A percentile compares a stretch with the other conserved stretches of the same genome.
Evolutionary conservation across 495 filamentous ascomycete genomes (phyloP).

Genomic region (Hypomontagnella monticulosa): DNA sequence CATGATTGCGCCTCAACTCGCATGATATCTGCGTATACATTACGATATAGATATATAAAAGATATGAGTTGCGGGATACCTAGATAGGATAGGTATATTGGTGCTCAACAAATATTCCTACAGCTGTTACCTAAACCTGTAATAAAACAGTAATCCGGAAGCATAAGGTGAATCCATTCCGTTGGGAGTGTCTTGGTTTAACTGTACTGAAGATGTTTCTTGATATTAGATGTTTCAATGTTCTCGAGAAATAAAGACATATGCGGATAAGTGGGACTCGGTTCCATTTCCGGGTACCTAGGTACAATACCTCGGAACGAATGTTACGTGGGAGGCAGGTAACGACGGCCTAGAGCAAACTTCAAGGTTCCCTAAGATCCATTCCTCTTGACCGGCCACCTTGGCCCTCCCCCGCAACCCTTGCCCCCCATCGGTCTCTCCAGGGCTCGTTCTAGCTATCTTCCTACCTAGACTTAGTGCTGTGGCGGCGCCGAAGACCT

Average conservation of each 20-base stretch:
- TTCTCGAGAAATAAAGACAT: neutral
- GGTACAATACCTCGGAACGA: slow-evolving; percentile 10
- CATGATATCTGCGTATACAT: slow-evolving; percentile 6
- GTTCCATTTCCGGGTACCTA: neutral
- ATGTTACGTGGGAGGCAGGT: slow-evolving; percentile 4
- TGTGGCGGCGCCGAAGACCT: slow-evolving; percentile 6
- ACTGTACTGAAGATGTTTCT: neutral
- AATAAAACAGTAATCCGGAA: too few species aligned
- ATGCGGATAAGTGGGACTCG: neutral
- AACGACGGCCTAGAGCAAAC: neutral
- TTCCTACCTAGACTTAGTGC: too few species aligned
- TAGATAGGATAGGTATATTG: slow-evolving; percentile 5
- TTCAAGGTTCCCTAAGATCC: too few species aligned
- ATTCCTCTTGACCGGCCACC: too few species aligned
- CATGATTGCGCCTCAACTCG: slow-evolving; percentile 7
- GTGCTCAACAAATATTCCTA: slow-evolving; percentile 18
- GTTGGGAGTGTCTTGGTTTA: slow-evolving; percentile 16
- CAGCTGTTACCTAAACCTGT: slow-evolving; percentile 4
- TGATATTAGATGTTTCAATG: neutral
- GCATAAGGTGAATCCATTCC: slow-evolving; percentile 15
- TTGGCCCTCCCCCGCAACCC: too few species aligned
- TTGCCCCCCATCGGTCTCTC: too few species aligned
- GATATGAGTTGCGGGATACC: slow-evolving; percentile 3
- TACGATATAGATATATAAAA: neutral
- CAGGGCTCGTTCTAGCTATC: too few species aligned